A percentile compares a stretch with the other conserved stretches of the same genome.
phyloP scores from a whole-genome alignment of 116 monocot species.

The Cymodocea nodosa region DNA sequence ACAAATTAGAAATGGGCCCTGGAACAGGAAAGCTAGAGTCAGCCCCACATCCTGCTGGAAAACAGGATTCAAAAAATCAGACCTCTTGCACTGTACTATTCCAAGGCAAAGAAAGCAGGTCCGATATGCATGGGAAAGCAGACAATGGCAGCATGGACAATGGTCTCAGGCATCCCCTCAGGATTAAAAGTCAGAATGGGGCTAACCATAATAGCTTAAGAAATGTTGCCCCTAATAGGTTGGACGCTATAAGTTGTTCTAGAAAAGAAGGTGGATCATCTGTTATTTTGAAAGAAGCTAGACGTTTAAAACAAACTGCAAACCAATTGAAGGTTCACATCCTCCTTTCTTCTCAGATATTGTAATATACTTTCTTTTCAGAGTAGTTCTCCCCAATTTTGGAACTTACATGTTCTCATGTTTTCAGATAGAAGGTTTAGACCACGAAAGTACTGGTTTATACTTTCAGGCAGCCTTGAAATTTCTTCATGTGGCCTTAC shows the following conservation, averaged over 20 bases:
- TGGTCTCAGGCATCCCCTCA: constrained; percentile 17
- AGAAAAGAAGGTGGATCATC: constrained; percentile 31
- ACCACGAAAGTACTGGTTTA: constrained; percentile 54
- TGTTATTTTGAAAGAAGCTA: constrained; percentile 70
- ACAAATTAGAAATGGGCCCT: constrained; percentile 9
- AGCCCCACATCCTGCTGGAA: constrained; percentile 11
- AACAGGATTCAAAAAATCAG: constrained; percentile 20
- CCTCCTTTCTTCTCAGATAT: not conserved
- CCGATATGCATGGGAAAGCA: constrained; percentile 17
- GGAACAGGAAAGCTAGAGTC: constrained; percentile 28
- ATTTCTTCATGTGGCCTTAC: constrained; percentile 67
- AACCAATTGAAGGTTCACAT: constrained; percentile 64
- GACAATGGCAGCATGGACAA: constrained; percentile 23
- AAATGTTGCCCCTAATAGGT: constrained; percentile 27
- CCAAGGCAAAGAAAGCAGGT: constrained; percentile 17
- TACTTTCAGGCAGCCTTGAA: constrained; percentile 94
- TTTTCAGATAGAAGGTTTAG: constrained; percentile 47
- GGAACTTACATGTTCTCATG: not conserved
- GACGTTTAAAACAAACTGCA: constrained; percentile 69
- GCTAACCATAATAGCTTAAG: constrained; percentile 12
- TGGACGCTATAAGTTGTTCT: constrained; percentile 31
- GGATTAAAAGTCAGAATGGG: constrained; percentile 28
- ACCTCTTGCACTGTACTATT: constrained; percentile 9
- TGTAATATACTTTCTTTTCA: not conserved
- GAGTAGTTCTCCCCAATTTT: not conserved